phyloP scores from a whole-genome alignment of 2,329 filamentous ascomycete species.

The Dactylellina sp. region DNA sequence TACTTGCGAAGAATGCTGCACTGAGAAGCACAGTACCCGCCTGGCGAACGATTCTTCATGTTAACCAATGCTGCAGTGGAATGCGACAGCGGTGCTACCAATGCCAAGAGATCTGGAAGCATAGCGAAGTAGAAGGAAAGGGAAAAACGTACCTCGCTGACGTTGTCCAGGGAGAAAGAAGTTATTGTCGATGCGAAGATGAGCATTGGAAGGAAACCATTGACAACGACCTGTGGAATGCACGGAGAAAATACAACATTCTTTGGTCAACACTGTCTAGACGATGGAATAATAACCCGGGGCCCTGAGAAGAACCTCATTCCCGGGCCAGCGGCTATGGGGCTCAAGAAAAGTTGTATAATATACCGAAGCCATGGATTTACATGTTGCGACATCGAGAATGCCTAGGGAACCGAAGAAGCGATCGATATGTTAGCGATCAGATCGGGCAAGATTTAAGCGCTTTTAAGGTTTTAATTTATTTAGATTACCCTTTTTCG shows the following conservation, averaged over 20 bases:
- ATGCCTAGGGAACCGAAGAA: conserved; percentile 53
- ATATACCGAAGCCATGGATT: conserved; percentile 60
- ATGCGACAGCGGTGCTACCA: conserved; percentile 46
- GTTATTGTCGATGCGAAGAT: conserved; percentile 56
- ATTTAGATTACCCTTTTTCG: conserved; percentile 58
- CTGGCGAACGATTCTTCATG: conserved; percentile 27
- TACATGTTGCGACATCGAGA: conserved; percentile 59
- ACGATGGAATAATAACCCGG: not conserved
- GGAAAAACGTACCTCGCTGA: conserved; percentile 48
- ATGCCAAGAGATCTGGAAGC: conserved; percentile 11
- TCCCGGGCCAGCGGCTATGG: no score
- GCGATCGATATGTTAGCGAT: conserved; percentile 37
- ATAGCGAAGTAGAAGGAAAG: not conserved
- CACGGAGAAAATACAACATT: conserved; percentile 33
- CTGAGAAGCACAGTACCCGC: conserved; percentile 53
- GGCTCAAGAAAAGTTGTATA: conserved; percentile 55
- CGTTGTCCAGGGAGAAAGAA: conserved; percentile 55
- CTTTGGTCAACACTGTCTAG: conserved; percentile 27
- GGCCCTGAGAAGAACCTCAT: not conserved
- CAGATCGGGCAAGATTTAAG: conserved; percentile 35
- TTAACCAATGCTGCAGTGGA: conserved; percentile 36
- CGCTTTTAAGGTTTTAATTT: conserved; percentile 8
- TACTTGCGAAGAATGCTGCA: conserved; percentile 56
- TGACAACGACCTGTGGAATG: conserved; percentile 57
- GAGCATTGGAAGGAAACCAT: conserved; percentile 55